Conservation (phyloP, 164 flowering plant species). For the Dillenia suffruticosa region DNA sequence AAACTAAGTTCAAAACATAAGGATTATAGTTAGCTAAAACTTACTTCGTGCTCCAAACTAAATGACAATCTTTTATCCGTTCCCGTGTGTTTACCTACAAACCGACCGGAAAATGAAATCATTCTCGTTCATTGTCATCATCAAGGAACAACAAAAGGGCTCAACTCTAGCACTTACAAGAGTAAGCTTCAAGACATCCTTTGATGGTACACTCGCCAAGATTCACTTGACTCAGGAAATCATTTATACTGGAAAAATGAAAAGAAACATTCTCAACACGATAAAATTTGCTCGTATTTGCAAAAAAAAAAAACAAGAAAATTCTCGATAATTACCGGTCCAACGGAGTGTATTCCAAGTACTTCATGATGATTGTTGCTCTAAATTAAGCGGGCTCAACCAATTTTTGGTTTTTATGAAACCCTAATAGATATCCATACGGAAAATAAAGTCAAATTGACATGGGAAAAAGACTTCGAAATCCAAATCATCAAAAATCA, state of each 20-base stretch:
- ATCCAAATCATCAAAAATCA: no score
- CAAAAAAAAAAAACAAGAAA: neutral
- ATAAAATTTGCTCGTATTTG: neutral
- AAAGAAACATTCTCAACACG: neutral
- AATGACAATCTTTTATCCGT: slow-evolving; percentile 77
- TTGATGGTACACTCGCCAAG: slow-evolving; percentile 81
- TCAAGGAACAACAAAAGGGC: neutral
- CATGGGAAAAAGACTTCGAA: no score
- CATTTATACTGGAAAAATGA: slow-evolving; percentile 55
- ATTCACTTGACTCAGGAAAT: slow-evolving; percentile 60
- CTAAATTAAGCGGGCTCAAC: no score
- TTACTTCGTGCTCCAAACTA: slow-evolving; percentile 94
- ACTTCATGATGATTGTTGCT: slow-evolving; percentile 52
- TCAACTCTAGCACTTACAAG: slow-evolving; percentile 48
- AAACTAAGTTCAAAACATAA: no score
- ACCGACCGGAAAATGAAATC: neutral
- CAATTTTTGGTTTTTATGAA: no score
- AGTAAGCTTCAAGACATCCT: slow-evolving; percentile 87
- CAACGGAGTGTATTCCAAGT: slow-evolving; percentile 74
- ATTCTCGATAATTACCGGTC: slow-evolving; percentile 42
- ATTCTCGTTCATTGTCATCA: neutral
- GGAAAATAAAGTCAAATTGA: no score
- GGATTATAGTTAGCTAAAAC: neutral
- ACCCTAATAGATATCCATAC: no score
- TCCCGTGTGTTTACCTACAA: slow-evolving; percentile 85